phyloP scores from a whole-genome alignment of 192 early-diverging fungal species.

The Podila minutissima region DNA sequence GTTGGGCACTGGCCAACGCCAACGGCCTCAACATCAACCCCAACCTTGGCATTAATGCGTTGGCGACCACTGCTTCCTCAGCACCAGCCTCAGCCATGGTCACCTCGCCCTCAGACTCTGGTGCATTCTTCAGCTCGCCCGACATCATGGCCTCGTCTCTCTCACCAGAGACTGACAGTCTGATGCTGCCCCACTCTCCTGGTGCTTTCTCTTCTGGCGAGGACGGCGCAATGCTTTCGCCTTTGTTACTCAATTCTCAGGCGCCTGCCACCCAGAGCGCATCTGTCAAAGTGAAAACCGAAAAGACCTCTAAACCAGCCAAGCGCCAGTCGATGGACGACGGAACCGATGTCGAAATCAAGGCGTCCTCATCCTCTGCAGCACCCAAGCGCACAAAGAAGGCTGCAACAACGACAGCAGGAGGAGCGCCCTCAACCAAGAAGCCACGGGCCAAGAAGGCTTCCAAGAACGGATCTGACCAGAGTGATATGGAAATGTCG shows the following conservation, averaged over 20 bases:
- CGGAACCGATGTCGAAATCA: slow-evolving; percentile 15
- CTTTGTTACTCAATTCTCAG: slow-evolving; percentile 15
- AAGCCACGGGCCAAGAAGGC: slow-evolving; percentile 45
- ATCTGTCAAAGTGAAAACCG: slow-evolving; percentile 22
- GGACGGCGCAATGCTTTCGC: slow-evolving; percentile 34
- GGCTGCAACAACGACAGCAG: slow-evolving; percentile 11
- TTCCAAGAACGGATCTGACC: slow-evolving; percentile 36
- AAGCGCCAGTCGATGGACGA: slow-evolving; percentile 51
- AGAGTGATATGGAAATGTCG: slow-evolving; percentile 49
- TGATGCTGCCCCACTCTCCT: slow-evolving; percentile 46
- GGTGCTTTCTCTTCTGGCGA: slow-evolving; percentile 30
- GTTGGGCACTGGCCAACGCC: slow-evolving; percentile 28
- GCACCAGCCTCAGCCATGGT: slow-evolving; percentile 1
- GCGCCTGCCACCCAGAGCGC: not conserved
- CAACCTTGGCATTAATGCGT: slow-evolving; percentile 7
- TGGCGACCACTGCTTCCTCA: not conserved
- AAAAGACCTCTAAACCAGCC: slow-evolving; percentile 32
- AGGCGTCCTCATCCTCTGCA: slow-evolving; percentile 14
- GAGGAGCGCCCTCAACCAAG: slow-evolving; percentile 11
- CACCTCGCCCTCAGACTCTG: slow-evolving; percentile 40
- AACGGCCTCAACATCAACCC: slow-evolving; percentile 9
- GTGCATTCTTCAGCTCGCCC: slow-evolving; percentile 46
- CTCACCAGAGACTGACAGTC: slow-evolving; percentile 30
- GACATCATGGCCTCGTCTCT: slow-evolving; percentile 41
- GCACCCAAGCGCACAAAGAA: slow-evolving; percentile 42